These are phyloP conservation scores for Wickerhamia fluorescens DNA, from an alignment of 805 yeast genomes.

Conservation along the genomic window DNA sequence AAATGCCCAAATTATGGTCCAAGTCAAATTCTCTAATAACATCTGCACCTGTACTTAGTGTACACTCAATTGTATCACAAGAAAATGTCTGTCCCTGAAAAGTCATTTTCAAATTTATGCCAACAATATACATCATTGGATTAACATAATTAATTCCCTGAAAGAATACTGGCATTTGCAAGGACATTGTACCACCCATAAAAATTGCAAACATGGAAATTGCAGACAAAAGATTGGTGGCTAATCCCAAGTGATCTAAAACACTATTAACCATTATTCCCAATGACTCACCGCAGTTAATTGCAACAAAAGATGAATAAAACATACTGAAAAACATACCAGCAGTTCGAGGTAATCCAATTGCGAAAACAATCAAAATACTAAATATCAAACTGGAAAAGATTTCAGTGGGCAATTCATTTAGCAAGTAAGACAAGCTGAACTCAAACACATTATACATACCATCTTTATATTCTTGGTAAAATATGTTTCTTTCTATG, in stretches of 20 bases:
- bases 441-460: conserved; percentile 16
- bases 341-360: conserved; percentile 17
- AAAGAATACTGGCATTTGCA: conserved; percentile 20
- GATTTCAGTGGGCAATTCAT: conserved; percentile 20
- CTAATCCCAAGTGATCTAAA: conserved; percentile 19
- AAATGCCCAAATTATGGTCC: conserved; percentile 17
- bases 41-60: conserved; percentile 23
- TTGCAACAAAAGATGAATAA: conserved; percentile 10
- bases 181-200: conserved; percentile 26
- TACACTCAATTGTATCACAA: conserved; percentile 13
- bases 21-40: conserved; percentile 28
- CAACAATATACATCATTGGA: conserved; percentile 19
- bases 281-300: conserved; percentile 21
- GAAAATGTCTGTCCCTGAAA: conserved; percentile 12
- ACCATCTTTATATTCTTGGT: conserved; percentile 20
- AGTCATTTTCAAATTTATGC: conserved; percentile 14
- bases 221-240: conserved; percentile 14
- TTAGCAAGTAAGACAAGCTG: conserved; percentile 15
- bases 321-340: conserved; percentile 17
- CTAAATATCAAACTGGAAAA: conserved; percentile 14
- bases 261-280: conserved; percentile 19
- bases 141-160: conserved; percentile 17
- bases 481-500: conserved; percentile 16
- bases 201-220: conserved; percentile 16
- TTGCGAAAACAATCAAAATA: conserved; percentile 15